phyloP scores from a whole-genome alignment of 2,329 filamentous ascomycete genomes.

The Penicillium sp. region DNA sequence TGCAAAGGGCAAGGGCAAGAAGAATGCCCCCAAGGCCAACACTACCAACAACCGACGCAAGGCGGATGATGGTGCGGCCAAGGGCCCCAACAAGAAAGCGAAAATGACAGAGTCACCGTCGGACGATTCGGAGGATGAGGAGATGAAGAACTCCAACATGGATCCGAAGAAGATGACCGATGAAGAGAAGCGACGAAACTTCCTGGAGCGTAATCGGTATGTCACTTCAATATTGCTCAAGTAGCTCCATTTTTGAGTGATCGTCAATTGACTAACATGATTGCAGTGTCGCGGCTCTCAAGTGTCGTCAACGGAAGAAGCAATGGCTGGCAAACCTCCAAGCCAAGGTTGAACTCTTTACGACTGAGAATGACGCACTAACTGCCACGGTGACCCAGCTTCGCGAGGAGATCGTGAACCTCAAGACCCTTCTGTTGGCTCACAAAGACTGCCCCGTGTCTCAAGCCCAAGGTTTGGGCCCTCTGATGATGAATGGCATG shows the following conservation, averaged over 20 bases:
- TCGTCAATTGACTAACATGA: slow-evolving; percentile 26
- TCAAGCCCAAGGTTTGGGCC: slow-evolving; percentile 72
- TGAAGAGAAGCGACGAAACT: slow-evolving; percentile 98
- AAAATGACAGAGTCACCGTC: slow-evolving; percentile 56
- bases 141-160: slow-evolving; percentile 54
- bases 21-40: slow-evolving; percentile 54
- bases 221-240: slow-evolving; percentile 24
- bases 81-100: slow-evolving; percentile 71
- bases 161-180: slow-evolving; percentile 87
- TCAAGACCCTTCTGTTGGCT: slow-evolving; percentile 88
- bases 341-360: slow-evolving; percentile 90
- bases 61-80: slow-evolving; percentile 68
- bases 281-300: slow-evolving; percentile 84
- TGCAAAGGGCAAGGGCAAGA: slow-evolving; percentile 70
- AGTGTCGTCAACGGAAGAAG: slow-evolving; percentile 97
- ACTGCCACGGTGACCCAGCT: slow-evolving; percentile 80
- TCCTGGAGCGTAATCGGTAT: slow-evolving; percentile 93
- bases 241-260: not conserved
- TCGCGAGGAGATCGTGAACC: slow-evolving; percentile 88
- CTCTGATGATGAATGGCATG: slow-evolving; percentile 45
- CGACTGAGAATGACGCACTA: slow-evolving; percentile 85
- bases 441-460: slow-evolving; percentile 97
- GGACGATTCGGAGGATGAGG: slow-evolving; percentile 54
- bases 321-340: slow-evolving; percentile 97
- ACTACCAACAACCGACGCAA: slow-evolving; percentile 72